Base-by-base conservation (phyloP, 2,329 filamentous ascomycete species). In the Magnaporthales sp. region DNA sequence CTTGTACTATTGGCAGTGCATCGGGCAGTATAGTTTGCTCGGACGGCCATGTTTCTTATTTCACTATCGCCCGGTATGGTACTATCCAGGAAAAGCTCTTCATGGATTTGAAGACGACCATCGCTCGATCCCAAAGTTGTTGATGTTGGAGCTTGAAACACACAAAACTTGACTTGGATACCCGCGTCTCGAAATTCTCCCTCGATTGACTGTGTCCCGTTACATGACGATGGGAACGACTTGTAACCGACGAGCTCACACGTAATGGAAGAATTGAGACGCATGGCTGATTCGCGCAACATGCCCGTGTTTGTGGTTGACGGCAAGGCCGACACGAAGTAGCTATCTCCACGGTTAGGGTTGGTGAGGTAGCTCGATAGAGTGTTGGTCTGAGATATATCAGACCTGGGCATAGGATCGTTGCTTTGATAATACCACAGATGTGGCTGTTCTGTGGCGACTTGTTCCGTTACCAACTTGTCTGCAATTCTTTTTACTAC, bases 251-350 rank as follows among this genome's bases (percentile, higher is more conserved):
- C 26, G 9, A 9, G 32, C 7, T 38, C 19, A 32, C 63, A 66
- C 9, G 19, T 26, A n/a, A 63, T 27, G 1, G 38, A 65, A 27
- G 66, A 67, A 38, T 62, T 46, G 27, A 68, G 62, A 11, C 68
- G 64, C 46, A 66, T 58, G 27, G 68, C 68, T 22, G 63, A 64
- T 9, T 65, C 31, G 13, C 68, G 68, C 19, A 61, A 30, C 11
- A 67, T 9, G 8, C 68, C 68, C 9, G 68, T 68, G 31, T 60
- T 65, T 22, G 51, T 46, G 46, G 62, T 22, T 19, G 60, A 31
- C 8, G 63, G 31, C 9, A 67, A 5, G 2, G 67, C 38, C 7
- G 66, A 67, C 24, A 62, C 66, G 32, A 67, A 68, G 22, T 51
- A 38, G 22, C 46, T 22, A 6, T 19, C 27, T 19, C 4, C 26